Evolutionary conservation across 225 moss, liverwort and hornwort species (phyloP).

Genomic region (Sphagnum contortum): DNA sequence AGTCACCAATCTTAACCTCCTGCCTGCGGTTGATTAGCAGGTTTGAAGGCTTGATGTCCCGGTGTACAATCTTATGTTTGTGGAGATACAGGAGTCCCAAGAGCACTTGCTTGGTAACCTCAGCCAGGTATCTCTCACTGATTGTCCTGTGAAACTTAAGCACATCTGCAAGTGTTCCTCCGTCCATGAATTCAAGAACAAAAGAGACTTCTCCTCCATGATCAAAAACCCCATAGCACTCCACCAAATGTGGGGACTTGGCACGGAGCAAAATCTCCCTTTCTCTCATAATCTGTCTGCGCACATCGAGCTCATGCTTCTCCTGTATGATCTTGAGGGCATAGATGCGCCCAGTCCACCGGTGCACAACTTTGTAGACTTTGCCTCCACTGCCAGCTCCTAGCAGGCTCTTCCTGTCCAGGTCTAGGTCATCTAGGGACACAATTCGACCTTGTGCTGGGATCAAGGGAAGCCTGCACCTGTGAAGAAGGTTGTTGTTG

Average conservation of each 20-base stretch:
- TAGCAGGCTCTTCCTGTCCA: no score
- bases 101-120: constrained; percentile 83
- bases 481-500: no score
- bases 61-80: constrained; percentile 76
- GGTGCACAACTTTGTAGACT: no score
- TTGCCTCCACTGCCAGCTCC: no score
- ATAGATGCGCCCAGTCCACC: no score
- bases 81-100: constrained; percentile 84
- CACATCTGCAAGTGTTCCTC: constrained; percentile 90
- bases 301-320: no score
- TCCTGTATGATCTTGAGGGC: no score
- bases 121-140: constrained; percentile 72
- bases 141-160: constrained; percentile 64
- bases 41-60: constrained; percentile 96
- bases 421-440: no score
- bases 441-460: no score
- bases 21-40: constrained; percentile 77
- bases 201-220: constrained; percentile 87
- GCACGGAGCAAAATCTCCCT: no score
- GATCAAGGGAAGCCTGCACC: no score
- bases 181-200: constrained; percentile 95
- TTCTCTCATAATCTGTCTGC: no score
- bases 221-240: constrained; percentile 86
- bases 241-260: constrained; percentile 62
- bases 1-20: constrained; percentile 89